phyloP scores from a whole-genome alignment of 139 green algal genomes.

The Microglena sp. region DNA sequence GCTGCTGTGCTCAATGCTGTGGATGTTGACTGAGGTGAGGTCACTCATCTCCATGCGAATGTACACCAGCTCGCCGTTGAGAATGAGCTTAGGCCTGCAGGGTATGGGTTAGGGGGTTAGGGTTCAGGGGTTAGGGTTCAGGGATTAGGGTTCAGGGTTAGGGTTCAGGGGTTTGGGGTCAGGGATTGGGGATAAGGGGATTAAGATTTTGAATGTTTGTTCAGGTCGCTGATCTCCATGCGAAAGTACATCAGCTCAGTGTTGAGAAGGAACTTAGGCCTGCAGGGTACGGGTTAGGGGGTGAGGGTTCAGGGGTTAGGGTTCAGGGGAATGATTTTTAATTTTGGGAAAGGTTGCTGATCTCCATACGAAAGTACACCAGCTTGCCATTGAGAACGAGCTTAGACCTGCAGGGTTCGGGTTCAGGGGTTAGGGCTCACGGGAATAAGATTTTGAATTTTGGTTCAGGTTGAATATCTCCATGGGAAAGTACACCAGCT shows the following conservation, averaged over 20 bases:
- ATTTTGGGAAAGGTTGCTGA: constrained; percentile 5
- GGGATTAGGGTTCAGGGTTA: background rate
- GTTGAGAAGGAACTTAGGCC: constrained; percentile 4
- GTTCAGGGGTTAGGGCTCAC: background rate
- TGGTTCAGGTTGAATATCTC: constrained; percentile 11
- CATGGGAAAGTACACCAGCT: background rate
- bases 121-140: background rate
- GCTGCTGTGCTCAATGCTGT: background rate
- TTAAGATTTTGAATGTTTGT: too few relatives aligned
- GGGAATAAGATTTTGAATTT: too few relatives aligned
- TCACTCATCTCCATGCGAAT: constrained; percentile 2
- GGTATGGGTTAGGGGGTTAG: background rate
- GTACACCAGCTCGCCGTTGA: background rate
- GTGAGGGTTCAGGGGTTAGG: background rate
- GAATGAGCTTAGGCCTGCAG: constrained; percentile 4
- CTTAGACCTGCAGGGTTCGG: background rate
- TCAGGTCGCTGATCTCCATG: constrained; percentile 8
- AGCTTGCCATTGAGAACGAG: background rate
- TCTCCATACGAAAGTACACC: background rate
- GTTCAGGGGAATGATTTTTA: too few relatives aligned
- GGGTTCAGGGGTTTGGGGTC: background rate
- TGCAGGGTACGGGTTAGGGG: background rate
- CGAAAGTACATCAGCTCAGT: background rate
- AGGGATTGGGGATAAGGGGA: background rate
- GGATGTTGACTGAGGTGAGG: too few relatives aligned